A percentile compares a stretch with the other conserved stretches of the same genome.
These are phyloP conservation scores for Aureobasidium sp. DNA, from an alignment of 2,329 filamentous ascomycete species.

Conservation along the genomic window DNA sequence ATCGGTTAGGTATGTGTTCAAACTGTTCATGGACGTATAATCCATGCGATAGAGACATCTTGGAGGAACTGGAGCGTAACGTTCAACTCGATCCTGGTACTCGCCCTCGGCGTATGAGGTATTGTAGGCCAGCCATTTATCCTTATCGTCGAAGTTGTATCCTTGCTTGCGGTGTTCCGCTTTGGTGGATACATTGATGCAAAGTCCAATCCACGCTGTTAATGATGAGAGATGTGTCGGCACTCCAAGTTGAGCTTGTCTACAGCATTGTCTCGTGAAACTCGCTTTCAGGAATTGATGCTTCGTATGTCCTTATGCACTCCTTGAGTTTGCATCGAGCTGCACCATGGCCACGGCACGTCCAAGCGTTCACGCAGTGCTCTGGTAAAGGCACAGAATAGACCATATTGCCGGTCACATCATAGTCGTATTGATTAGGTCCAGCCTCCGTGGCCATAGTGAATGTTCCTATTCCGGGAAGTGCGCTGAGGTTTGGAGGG, in stretches of 20 bases:
- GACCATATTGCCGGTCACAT: not conserved
- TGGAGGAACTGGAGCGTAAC: not conserved
- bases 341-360: not conserved
- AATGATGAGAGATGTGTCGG: not conserved
- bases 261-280: not conserved
- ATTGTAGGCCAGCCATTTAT: not conserved
- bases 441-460: not conserved
- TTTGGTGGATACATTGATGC: not conserved
- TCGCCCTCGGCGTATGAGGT: not conserved
- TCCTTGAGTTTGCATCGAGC: not conserved
- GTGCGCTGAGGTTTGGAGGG: not conserved
- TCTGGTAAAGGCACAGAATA: not conserved
- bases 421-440: not conserved
- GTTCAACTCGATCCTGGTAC: not conserved
- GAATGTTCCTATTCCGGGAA: not conserved
- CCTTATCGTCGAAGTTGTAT: not conserved
- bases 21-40: not conserved
- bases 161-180: not conserved
- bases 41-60: not conserved
- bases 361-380: not conserved
- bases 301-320: not conserved
- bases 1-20: not conserved
- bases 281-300: not conserved
- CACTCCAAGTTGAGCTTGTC: not conserved
- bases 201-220: not conserved